phyloP scores from a whole-genome alignment of 768 basidiomycete genomes.

The Hygrocybe coccinea region DNA sequence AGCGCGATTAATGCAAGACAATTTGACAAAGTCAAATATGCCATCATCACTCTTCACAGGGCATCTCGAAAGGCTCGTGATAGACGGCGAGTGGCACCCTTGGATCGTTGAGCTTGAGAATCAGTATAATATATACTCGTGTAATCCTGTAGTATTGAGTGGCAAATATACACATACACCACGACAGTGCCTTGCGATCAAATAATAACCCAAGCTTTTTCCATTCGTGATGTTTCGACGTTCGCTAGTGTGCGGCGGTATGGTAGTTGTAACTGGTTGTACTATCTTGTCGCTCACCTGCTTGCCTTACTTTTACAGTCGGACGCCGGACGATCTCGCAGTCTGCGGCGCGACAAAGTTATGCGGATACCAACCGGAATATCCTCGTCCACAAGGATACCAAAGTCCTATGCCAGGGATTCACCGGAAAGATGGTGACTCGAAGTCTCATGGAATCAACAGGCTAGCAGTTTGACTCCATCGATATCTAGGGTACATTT shows the following conservation, averaged over 20 bases:
- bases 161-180: not conserved
- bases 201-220: too few species aligned
- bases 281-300: not conserved
- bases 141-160: not conserved
- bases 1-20: constrained; percentile 64
- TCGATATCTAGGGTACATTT: constrained; percentile 77
- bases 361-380: constrained; percentile 88
- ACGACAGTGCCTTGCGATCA: too few species aligned
- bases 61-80: constrained; percentile 72
- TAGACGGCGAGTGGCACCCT: constrained; percentile 42
- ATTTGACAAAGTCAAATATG: constrained; percentile 79
- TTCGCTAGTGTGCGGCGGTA: constrained; percentile 51
- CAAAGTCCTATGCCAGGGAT: constrained; percentile 85
- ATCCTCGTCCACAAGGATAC: constrained; percentile 92
- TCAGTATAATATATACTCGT: not conserved
- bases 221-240: constrained; percentile 51
- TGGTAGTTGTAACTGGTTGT: constrained; percentile 16
- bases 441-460: constrained; percentile 1
- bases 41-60: constrained; percentile 64
- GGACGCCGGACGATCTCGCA: constrained; percentile 79
- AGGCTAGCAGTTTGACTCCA: not conserved
- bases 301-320: constrained; percentile 30
- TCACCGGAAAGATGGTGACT: constrained; percentile 92
- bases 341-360: constrained; percentile 67
- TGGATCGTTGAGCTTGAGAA: constrained; percentile 30